Conservation (phyloP, 768 basidiomycete species). For the Mycena albidolilacea region DNA sequence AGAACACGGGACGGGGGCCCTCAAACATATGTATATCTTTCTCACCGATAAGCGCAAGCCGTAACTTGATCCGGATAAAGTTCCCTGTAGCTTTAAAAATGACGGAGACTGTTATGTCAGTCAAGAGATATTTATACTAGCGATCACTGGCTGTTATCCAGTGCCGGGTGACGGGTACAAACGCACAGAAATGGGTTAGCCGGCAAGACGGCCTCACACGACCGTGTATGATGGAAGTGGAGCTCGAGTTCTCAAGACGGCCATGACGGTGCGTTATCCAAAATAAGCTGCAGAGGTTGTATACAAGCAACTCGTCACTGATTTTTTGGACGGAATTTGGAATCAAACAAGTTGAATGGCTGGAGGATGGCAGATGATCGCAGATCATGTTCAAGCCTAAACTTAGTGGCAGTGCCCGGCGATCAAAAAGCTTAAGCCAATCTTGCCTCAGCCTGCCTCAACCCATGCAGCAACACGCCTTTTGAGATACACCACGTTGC, state of each 20-base stretch:
- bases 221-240: constrained; percentile 16
- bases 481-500: too few species aligned
- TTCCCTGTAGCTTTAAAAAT: background rate
- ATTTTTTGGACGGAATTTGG: too few species aligned
- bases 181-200: background rate
- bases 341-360: too few species aligned
- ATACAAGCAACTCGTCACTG: too few species aligned
- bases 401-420: too few species aligned
- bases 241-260: background rate
- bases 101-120: constrained; percentile 10
- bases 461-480: too few species aligned
- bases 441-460: too few species aligned
- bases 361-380: too few species aligned
- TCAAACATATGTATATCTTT: background rate
- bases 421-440: too few species aligned
- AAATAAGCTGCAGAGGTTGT: background rate
- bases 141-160: background rate
- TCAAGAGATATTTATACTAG: background rate
- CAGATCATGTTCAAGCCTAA: too few species aligned
- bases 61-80: background rate
- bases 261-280: background rate
- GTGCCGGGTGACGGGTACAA: background rate
- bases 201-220: constrained; percentile 13
- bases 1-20: background rate
- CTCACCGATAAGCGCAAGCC: background rate